Evolutionary conservation across 2,329 filamentous ascomycete genomes (phyloP), one percentile per base, ranked within the genome.

Genomic region (Iodosphaeria phyllophila): DNA sequence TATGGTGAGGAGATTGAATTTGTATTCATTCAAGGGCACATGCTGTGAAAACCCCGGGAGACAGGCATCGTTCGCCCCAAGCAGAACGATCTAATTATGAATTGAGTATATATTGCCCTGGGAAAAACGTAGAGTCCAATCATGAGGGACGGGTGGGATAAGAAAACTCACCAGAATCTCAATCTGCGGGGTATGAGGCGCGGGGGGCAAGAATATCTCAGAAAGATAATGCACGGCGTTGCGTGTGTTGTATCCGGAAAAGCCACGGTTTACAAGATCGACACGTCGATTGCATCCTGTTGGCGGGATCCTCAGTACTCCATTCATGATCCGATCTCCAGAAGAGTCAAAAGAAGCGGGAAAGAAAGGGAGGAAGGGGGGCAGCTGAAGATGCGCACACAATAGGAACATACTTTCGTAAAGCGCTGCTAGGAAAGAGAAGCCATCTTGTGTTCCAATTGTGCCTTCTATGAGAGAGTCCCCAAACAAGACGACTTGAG

Each of bases 21-120:
- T 70, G 55, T 82, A 95, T 31, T 69, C 52, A 1, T 73, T 61
- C n/a, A 92, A 48, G 1, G 79, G 67, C 6, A 95, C 65, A 45
- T 86, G 71, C 48, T 95, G 89, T 7, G 58, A 56, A 25, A 67
- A 70, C 4, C 58, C 57, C 4, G 69, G 63, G 4, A 91, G 47
- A 27, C 72, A 72, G 4, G 86, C 74, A 48, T 95, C 89, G 44
- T 98, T 95, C 37, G 89, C 80, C 11, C 89, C 89, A 31, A 93
- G 72, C 35, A 92, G 74, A 30, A 92, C 51, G 19, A 76, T 56
- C 76, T 83, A 29, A 12, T 13, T 7, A 27, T 13, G 13, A 11
- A 15, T 14, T 6, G 14, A 31, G 35, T 18, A 33, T 24, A 28
- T 13, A 13, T 16, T 24, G 23, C 23, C 23, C n/a, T n/a, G n/a